Percentiles rank a stretch among this genome's conserved stretches.
phyloP scores from a whole-genome alignment of 495 filamentous ascomycete species.

The Aspergillus ellipticus region DNA sequence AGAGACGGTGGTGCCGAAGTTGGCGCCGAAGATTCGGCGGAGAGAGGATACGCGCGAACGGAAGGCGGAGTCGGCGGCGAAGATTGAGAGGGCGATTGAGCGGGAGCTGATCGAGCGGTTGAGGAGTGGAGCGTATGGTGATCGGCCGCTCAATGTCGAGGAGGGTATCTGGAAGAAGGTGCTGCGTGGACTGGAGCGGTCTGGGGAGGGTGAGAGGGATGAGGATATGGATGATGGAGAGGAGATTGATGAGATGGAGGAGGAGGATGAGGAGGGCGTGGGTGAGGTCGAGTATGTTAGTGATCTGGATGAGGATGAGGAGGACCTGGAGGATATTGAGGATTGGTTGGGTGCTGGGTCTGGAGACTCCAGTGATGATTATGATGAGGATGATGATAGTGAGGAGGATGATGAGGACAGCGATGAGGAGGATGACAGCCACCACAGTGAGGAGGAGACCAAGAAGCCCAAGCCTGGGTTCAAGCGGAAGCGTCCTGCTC shows the following conservation, averaged over 20 bases:
- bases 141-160: slow-evolving; percentile 89
- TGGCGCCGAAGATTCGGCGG: slow-evolving; percentile 88
- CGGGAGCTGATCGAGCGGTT: slow-evolving; percentile 89
- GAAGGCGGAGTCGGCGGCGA: slow-evolving; percentile 90
- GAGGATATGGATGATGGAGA: slow-evolving; percentile 89
- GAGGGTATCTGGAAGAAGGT: slow-evolving; percentile 98
- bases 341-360: slow-evolving; percentile 68
- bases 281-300: slow-evolving; percentile 84
- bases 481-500: slow-evolving; percentile 65
- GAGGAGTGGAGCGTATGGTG: slow-evolving; percentile 90
- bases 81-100: slow-evolving; percentile 95
- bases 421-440: slow-evolving; percentile 37
- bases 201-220: slow-evolving; percentile 79
- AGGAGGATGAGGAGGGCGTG: slow-evolving; percentile 67
- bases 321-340: slow-evolving; percentile 67
- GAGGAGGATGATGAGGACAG: slow-evolving; percentile 48
- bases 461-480: slow-evolving; percentile 54
- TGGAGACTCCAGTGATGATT: slow-evolving; percentile 51
- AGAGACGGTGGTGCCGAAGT: slow-evolving; percentile 80
- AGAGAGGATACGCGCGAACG: slow-evolving; percentile 88
- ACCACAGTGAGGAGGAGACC: slow-evolving; percentile 33
- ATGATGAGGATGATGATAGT: slow-evolving; percentile 47
- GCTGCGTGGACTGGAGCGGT: slow-evolving; percentile 78
- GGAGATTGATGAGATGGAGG: slow-evolving; percentile 62
- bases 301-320: slow-evolving; percentile 59